These are phyloP conservation scores for Wickerhamomyces chambardii DNA, from an alignment of 805 yeast genomes.

Conservation along the genomic window DNA sequence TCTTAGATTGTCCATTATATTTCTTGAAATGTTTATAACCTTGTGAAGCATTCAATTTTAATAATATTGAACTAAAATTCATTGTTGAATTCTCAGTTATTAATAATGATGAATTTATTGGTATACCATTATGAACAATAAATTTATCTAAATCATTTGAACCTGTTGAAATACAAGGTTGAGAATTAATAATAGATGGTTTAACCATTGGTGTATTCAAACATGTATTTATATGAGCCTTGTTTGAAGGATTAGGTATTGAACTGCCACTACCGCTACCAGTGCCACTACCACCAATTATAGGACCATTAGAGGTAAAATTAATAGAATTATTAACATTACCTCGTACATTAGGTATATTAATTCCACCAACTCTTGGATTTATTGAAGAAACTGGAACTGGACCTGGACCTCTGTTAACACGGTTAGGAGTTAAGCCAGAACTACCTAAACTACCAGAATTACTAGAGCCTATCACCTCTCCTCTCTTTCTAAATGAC, in stretches of 20 bases:
- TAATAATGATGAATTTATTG: slow-evolving; percentile 62
- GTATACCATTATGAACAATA: slow-evolving; percentile 77
- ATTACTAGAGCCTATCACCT: slow-evolving; percentile 34
- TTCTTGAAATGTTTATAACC: neutral
- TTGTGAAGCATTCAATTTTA: slow-evolving; percentile 67
- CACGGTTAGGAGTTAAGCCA: too few species aligned
- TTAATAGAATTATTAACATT: too few species aligned
- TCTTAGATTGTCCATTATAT: neutral
- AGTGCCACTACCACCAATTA: slow-evolving; percentile 3
- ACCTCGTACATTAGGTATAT: too few species aligned
- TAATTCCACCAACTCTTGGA: too few species aligned
- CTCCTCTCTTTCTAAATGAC: slow-evolving; percentile 56
- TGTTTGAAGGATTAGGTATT: slow-evolving; percentile 1
- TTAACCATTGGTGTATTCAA: slow-evolving; percentile 42
- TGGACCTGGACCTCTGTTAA: slow-evolving; percentile 4
- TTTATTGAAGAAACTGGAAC: too few species aligned
- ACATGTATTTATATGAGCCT: slow-evolving; percentile 12
- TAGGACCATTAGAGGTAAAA: neutral
- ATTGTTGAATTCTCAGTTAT: slow-evolving; percentile 85
- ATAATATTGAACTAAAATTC: slow-evolving; percentile 67
- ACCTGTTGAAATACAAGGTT: slow-evolving; percentile 76
- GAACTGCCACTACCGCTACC: slow-evolving; percentile 1
- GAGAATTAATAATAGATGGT: slow-evolving; percentile 70
- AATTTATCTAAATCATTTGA: slow-evolving; percentile 65
- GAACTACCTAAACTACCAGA: slow-evolving; percentile 10